Conservation (phyloP, 129 eudicot genomes). For the Arctium lappa region DNA sequence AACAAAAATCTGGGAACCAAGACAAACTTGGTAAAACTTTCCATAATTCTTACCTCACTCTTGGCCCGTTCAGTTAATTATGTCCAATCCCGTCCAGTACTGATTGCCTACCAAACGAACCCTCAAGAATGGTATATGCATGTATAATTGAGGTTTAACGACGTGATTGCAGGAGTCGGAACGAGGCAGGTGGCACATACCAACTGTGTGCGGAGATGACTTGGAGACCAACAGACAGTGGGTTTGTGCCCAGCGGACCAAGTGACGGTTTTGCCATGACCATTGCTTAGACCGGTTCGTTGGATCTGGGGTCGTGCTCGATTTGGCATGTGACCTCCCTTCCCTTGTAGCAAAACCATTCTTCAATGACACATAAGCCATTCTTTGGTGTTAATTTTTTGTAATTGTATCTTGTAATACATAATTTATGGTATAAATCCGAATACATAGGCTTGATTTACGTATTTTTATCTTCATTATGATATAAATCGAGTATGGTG, state of each 20-base stretch:
- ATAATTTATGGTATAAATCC: not conserved
- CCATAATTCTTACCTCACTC: not conserved
- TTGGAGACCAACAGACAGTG: slow-evolving; percentile 80
- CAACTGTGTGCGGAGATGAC: slow-evolving; percentile 79
- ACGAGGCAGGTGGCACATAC: slow-evolving; percentile 90
- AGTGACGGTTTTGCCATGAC: not conserved
- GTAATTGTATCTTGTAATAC: not conserved
- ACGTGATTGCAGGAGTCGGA: slow-evolving; percentile 77
- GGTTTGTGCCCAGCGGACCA: slow-evolving; percentile 73
- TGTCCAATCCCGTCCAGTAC: not conserved
- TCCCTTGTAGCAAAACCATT: not conserved
- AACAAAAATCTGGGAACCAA: not conserved
- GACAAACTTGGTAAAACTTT: not conserved
- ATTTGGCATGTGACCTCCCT: not conserved
- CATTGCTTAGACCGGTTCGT: not conserved
- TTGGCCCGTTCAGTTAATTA: not conserved
- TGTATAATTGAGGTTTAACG: not conserved
- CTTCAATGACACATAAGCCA: not conserved
- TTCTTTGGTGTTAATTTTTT: not conserved
- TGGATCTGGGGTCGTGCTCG: not conserved
- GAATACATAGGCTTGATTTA: not conserved
- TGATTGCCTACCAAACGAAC: not conserved
- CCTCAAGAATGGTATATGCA: slow-evolving; percentile 5
- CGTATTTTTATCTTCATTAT: too few relatives aligned
- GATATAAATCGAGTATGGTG: too few relatives aligned